A percentile compares a stretch with the other conserved stretches of the same genome.
phyloP scores from a whole-genome alignment of 495 filamentous ascomycete species.

The Massariosphaeria phaeospora region DNA sequence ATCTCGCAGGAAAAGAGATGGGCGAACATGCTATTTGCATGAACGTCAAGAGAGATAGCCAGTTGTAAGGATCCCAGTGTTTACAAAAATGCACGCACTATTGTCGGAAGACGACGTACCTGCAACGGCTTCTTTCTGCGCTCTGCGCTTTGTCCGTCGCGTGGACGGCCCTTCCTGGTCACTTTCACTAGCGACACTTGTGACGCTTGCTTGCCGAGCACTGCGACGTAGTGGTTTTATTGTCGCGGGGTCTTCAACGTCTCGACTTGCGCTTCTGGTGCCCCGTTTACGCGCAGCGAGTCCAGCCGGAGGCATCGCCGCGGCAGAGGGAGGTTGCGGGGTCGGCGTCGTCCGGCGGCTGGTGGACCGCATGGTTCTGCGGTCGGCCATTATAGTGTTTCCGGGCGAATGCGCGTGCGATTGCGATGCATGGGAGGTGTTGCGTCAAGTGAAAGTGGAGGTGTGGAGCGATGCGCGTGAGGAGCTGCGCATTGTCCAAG shows the following conservation, averaged over 20 bases:
- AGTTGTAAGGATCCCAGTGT: too few relatives aligned
- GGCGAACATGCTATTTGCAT: too few relatives aligned
- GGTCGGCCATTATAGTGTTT: constrained; percentile 36
- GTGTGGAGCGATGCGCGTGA: not conserved
- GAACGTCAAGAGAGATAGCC: too few relatives aligned
- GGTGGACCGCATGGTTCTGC: constrained; percentile 26
- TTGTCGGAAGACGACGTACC: constrained; percentile 3
- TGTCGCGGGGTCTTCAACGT: constrained; percentile 31
- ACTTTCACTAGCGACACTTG: constrained; percentile 31
- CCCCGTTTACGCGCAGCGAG: constrained; percentile 20
- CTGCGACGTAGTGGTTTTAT: constrained; percentile 22
- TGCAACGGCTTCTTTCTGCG: not conserved
- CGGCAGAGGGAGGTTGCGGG: constrained; percentile 16
- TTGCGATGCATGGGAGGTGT: not conserved
- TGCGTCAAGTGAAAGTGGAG: not conserved
- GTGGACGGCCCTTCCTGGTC: constrained; percentile 14
- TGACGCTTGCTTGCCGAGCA: constrained; percentile 37
- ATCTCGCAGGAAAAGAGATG: too few relatives aligned
- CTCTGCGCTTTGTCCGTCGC: constrained; percentile 13
- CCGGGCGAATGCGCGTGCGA: not conserved
- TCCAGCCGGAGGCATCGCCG: constrained; percentile 31
- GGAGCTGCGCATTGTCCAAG: not conserved
- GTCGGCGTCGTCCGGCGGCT: constrained; percentile 22
- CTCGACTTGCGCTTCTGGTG: constrained; percentile 44
- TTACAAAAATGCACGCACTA: too few relatives aligned